phyloP scores from a whole-genome alignment of 2,329 filamentous ascomycete genomes.

The Botrytis porri region DNA sequence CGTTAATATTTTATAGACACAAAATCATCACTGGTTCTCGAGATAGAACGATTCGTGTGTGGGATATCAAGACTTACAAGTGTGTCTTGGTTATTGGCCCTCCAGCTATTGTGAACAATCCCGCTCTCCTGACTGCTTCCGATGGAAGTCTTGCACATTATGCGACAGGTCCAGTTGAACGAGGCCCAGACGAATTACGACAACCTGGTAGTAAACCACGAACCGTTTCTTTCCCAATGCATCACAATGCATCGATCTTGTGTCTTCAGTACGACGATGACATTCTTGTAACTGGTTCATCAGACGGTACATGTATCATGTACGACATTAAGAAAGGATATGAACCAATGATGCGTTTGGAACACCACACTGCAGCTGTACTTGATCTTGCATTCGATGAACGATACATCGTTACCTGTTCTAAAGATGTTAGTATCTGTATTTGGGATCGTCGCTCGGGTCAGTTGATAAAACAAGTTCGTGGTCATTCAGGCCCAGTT shows the following conservation, averaged over 20 bases:
- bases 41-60: slow-evolving; percentile 92
- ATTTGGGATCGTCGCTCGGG: slow-evolving; percentile 88
- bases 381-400: slow-evolving; percentile 92
- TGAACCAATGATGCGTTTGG: slow-evolving; percentile 73
- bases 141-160: slow-evolving; percentile 53
- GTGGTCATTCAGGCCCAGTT: slow-evolving; percentile 85
- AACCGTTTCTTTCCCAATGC: slow-evolving; percentile 56
- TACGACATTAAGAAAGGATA: slow-evolving; percentile 81
- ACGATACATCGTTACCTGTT: slow-evolving; percentile 92
- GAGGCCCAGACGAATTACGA: slow-evolving; percentile 30
- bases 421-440: slow-evolving; percentile 90
- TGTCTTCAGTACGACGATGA: slow-evolving; percentile 92
- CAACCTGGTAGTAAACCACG: slow-evolving; percentile 49
- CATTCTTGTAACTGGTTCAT: slow-evolving; percentile 93
- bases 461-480: slow-evolving; percentile 70
- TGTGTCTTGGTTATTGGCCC: slow-evolving; percentile 87
- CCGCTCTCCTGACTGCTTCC: slow-evolving; percentile 50
- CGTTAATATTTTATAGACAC: slow-evolving; percentile 54
- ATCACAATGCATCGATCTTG: slow-evolving; percentile 89
- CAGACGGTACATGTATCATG: slow-evolving; percentile 86
- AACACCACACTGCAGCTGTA: slow-evolving; percentile 80
- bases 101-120: slow-evolving; percentile 57
- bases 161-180: slow-evolving; percentile 46
- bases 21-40: slow-evolving; percentile 97
- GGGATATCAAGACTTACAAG: slow-evolving; percentile 86